Evolutionary conservation across 306 rosid species (phyloP).

Genomic region (Dryas alaskensis): DNA sequence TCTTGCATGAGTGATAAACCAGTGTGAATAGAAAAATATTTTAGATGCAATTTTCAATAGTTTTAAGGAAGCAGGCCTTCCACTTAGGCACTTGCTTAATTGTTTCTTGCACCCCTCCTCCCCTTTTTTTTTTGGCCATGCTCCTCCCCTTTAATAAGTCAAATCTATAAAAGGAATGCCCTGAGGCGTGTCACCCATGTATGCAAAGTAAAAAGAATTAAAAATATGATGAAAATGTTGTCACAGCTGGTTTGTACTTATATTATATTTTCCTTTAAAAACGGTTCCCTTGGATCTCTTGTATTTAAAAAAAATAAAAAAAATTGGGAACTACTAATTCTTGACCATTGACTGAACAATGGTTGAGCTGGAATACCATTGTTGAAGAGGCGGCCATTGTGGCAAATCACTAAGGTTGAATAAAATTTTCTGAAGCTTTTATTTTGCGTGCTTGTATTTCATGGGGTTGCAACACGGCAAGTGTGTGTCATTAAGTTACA

Average conservation of each 20-base stretch:
- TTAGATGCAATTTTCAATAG: background rate
- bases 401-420: background rate
- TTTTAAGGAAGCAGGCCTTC: background rate
- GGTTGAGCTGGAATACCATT: background rate
- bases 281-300: background rate
- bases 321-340: slow-evolving; percentile 3
- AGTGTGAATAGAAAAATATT: background rate
- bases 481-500: background rate
- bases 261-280: background rate
- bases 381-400: background rate
- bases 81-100: background rate
- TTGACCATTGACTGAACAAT: background rate
- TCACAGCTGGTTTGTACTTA: background rate
- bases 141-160: background rate
- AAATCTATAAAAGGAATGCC: background rate
- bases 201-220: background rate
- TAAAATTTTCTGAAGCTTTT: background rate
- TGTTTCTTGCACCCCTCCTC: background rate
- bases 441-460: background rate
- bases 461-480: background rate
- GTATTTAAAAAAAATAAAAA: background rate
- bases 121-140: too few relatives aligned
- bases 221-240: background rate
- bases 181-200: background rate
- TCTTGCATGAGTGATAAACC: background rate